Evolutionary conservation across 2,329 filamentous ascomycete genomes (phyloP), one percentile per base, ranked within the genome.

Genomic region (Fusarium burgessii): DNA sequence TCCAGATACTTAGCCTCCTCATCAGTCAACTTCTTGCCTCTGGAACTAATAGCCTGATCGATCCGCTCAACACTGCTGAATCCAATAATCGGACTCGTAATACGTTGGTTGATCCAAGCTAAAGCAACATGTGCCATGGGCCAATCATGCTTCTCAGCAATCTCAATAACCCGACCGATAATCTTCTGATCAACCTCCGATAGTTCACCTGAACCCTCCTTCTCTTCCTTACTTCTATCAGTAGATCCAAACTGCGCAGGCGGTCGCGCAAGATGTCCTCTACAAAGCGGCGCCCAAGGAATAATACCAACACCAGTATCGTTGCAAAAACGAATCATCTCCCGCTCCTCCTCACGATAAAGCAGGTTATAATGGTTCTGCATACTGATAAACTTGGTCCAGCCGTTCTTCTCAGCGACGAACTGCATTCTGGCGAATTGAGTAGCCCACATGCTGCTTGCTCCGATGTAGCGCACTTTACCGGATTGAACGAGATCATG

Each of bases 351-450:
- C 70, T 92, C 89, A 2, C 90, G 82, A 68, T 89, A 89, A 0
- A 85, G 68, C 0, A 87, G 75, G 57, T 85, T 88, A 68, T 89
- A 85, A 17, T 84, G 80, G 62, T 88, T 87, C 69, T 89, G 87
- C 87, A 90, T 89, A 14, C 80, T 84, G 38, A 89, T 78, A 58
- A 89, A 89, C 71, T 88, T 86, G 0, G 84, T 86, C 87, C 86
- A 89, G 11, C 84, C 83, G 51, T 88, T 80, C 70, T 84, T 83
- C 54, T 88, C 84, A 3, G 88, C 88, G 3, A 81, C 79, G 45
- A 84, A 84, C 58, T 89, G 87, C 78, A 89, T 79, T 25, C 78
- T 33, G 7, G 82, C 82, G 58, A 86, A 85, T 61, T 86, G 81
- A 23, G 81, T 83, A 0, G 83, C 78, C 77, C 80, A 82, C 84